Evolutionary conservation across 768 basidiomycete species (phyloP), one percentile per base, ranked within the genome.

Genomic region (Termitomyces sp.): DNA sequence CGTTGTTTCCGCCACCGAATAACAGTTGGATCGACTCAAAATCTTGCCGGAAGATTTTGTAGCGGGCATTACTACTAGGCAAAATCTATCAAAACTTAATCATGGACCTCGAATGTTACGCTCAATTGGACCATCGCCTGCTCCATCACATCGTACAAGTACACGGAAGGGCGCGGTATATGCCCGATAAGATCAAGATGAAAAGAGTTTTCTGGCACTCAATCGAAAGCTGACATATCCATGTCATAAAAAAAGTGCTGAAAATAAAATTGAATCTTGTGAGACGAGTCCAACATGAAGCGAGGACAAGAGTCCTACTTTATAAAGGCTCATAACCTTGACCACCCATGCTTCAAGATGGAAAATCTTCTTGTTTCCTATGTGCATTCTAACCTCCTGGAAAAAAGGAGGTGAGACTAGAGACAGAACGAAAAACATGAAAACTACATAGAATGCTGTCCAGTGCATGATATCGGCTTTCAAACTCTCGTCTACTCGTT

Each of bases 301-400:
- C 17, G 21, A 32, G 45, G 32, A 7, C 15, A 26, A 21, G 32
- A 21, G 17, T 22, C 21, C 35, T 53, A 90, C 90, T 77, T 94
- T 94, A 63, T 91, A 88, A 55, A 93, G 58, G 64, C 83, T 89
- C 96, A 98, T 98, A 41, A 94, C 82, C 67, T 98, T 97, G 32
- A 97, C 90, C 3, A 95, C 91, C 88, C 93, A 98, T 17, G 96
- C 95, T 65, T 99, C 96, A 42, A 99, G 80, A 65, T 99, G 96
- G 70, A 88, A 98, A 50, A 99, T 98, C 71, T 98, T 83, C 82
- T 78, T 78, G 57, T 66, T 80, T 5, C 96, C 96, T 53, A 86
- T 76, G n/a, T 93, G 83, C 90, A 98, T 91, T n/a, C 97, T 87
- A 37, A 90, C 81, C 74, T 99, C 95, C 93, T 97, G 62, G 26